Evolutionary conservation across 768 basidiomycete genomes (phyloP).

Genomic region (Psilocybe sp.): DNA sequence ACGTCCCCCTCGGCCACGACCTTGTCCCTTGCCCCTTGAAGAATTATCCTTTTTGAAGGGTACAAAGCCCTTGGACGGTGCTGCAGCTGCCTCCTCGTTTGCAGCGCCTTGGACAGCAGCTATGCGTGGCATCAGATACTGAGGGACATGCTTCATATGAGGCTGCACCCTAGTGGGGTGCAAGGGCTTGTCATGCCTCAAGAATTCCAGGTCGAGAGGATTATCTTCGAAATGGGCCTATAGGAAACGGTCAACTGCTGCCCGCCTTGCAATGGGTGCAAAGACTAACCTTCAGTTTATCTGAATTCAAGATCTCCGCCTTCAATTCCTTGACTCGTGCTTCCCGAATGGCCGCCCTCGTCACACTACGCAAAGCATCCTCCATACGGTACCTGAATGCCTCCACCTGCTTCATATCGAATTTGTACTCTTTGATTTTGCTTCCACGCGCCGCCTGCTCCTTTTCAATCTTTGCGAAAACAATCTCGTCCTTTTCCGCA

Average conservation of each 20-base stretch:
- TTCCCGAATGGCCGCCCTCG: constrained; percentile 81
- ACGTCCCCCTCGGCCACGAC: constrained; percentile 55
- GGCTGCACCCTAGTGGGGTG: constrained; percentile 87
- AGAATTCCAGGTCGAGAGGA: constrained; percentile 86
- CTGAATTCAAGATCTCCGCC: constrained; percentile 89
- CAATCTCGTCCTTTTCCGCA: constrained; percentile 71
- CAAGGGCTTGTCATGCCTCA: constrained; percentile 92
- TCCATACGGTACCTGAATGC: constrained; percentile 98
- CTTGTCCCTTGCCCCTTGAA: constrained; percentile 45
- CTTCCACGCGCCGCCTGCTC: constrained; percentile 63
- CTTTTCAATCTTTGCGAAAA: constrained; percentile 74
- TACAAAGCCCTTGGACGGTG: constrained; percentile 52
- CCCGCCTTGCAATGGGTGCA: neutral
- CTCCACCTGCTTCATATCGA: constrained; percentile 95
- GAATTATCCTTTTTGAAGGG: constrained; percentile 63
- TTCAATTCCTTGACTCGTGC: constrained; percentile 93
- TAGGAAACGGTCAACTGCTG: neutral
- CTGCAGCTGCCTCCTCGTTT: constrained; percentile 23
- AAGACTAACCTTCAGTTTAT: constrained; percentile 83
- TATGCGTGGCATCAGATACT: constrained; percentile 85
- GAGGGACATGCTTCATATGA: constrained; percentile 95
- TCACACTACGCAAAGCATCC: constrained; percentile 88
- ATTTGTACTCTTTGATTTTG: constrained; percentile 84
- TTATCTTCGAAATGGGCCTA: constrained; percentile 99
- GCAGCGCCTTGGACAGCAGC: constrained; percentile 51